phyloP scores from a whole-genome alignment of 2,329 filamentous ascomycete genomes.

The Aspergillus neotritici region DNA sequence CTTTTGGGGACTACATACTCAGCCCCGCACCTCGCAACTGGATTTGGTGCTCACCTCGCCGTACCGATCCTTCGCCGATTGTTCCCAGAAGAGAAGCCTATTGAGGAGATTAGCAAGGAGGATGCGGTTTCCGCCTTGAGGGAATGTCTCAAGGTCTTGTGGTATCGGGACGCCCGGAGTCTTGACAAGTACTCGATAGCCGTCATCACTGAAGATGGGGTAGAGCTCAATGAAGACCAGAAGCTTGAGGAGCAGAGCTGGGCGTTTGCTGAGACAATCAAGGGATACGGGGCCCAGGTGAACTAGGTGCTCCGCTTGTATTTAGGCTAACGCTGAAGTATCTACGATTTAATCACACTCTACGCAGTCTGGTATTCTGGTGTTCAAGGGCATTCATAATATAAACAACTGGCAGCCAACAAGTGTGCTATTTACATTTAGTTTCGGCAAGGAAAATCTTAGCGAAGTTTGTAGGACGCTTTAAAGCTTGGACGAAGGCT shows the following conservation, averaged over 20 bases:
- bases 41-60: constrained; percentile 87
- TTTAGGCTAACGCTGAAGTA: constrained; percentile 29
- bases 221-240: constrained; percentile 77
- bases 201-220: constrained; percentile 79
- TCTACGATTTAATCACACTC: background rate
- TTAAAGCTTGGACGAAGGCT: constrained; percentile 27
- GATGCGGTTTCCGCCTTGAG: constrained; percentile 73
- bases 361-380: no score
- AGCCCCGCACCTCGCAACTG: constrained; percentile 82
- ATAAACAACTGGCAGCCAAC: no score
- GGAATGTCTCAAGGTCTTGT: constrained; percentile 97
- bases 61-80: constrained; percentile 81
- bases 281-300: constrained; percentile 85
- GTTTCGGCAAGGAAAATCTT: no score
- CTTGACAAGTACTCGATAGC: constrained; percentile 88
- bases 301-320: constrained; percentile 32
- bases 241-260: constrained; percentile 94
- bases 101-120: constrained; percentile 66
- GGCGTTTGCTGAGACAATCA: constrained; percentile 94
- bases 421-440: no score
- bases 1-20: constrained; percentile 88
- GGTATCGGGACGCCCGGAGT: constrained; percentile 92
- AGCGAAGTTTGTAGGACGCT: background rate
- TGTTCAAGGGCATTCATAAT: no score
- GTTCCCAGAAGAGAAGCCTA: constrained; percentile 77